phyloP scores from a whole-genome alignment of 148 eudicot genomes.

The Heliamphora exappendiculata region DNA sequence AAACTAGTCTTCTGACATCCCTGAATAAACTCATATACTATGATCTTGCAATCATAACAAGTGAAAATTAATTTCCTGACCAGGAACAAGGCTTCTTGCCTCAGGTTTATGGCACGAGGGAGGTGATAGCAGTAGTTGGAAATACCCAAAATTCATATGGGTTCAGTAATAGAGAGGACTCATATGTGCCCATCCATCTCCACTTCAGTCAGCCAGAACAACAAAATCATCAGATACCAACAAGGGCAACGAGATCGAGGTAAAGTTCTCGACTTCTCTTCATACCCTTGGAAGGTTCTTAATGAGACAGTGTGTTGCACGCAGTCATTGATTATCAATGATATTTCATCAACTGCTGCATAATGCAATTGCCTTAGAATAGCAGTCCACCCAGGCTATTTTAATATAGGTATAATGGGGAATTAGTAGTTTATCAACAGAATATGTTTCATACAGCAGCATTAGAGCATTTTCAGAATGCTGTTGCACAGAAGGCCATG shows the following conservation, averaged over 20 bases:
- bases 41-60: background rate
- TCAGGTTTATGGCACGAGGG: slow-evolving; percentile 40
- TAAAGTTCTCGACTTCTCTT: background rate
- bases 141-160: slow-evolving; percentile 24
- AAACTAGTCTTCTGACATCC: background rate
- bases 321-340: background rate
- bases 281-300: background rate
- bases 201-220: slow-evolving; percentile 35
- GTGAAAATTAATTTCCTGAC: background rate
- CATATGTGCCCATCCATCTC: slow-evolving; percentile 31
- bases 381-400: background rate
- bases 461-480: background rate
- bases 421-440: background rate
- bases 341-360: background rate
- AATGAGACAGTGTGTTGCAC: background rate
- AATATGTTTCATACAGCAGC: background rate
- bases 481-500: background rate
- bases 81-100: background rate
- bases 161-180: slow-evolving; percentile 26
- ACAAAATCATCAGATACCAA: slow-evolving; percentile 9
- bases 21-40: background rate
- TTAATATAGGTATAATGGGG: background rate
- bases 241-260: slow-evolving; percentile 7
- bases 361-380: background rate
- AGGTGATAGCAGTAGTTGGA: slow-evolving; percentile 17